Conservation (phyloP, 331 rosid genomes). For the Quercus phellos region DNA sequence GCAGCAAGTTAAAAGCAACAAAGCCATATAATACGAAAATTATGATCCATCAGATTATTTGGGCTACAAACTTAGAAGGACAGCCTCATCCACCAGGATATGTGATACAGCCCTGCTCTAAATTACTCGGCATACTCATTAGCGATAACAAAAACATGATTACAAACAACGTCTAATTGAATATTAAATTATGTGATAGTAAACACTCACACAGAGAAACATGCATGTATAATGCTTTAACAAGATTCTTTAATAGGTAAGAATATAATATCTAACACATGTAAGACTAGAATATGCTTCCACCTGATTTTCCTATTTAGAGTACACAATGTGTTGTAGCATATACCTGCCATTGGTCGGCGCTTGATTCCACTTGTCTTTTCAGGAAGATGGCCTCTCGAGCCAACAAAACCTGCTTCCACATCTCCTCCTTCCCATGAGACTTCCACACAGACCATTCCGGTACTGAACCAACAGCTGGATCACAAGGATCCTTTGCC, state of each 20-base stretch:
- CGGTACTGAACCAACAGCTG: slow-evolving; percentile 45
- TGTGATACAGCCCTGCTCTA: background rate
- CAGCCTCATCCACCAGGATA: background rate
- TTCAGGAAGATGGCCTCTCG: slow-evolving; percentile 53
- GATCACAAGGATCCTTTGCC: slow-evolving; percentile 62
- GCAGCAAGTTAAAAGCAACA: background rate
- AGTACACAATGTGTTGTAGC: slow-evolving; percentile 1
- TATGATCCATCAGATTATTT: background rate
- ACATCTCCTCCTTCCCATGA: slow-evolving; percentile 32
- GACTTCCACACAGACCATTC: slow-evolving; percentile 63
- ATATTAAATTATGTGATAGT: background rate
- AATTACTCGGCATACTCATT: background rate
- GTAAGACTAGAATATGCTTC: background rate
- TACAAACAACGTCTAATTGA: background rate
- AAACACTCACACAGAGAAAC: too few species aligned
- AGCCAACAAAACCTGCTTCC: slow-evolving; percentile 63
- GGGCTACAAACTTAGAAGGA: background rate
- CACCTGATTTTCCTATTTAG: background rate
- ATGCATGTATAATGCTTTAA: too few species aligned
- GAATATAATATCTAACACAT: background rate
- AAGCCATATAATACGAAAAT: background rate
- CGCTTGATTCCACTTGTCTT: slow-evolving; percentile 36
- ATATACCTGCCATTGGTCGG: slow-evolving; percentile 69
- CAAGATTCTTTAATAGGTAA: background rate
- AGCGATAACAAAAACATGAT: background rate